Percentiles rank a stretch among this genome's conserved stretches.
Evolutionary conservation across 805 yeast species (phyloP).

Genomic region (Saturnispora sekii): DNA sequence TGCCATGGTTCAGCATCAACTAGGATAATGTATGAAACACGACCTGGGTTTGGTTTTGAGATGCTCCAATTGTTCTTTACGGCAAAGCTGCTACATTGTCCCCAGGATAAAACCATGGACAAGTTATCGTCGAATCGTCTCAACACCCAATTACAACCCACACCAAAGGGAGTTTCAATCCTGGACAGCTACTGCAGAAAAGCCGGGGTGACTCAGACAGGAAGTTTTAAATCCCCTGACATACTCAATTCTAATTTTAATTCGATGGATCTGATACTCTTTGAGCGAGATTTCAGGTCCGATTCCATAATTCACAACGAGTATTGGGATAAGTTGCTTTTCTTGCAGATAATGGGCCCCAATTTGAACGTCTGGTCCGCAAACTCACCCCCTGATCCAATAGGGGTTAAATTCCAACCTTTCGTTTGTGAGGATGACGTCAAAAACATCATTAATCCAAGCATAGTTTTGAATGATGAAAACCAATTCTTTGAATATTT

Average conservation of each 20-base stretch:
- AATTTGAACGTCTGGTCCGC: conserved; percentile 65
- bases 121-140: conserved; percentile 31
- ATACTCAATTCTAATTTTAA: conserved; percentile 46
- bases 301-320: conserved; percentile 55
- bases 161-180: conserved; percentile 81
- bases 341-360: conserved; percentile 51
- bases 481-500: conserved; percentile 17
- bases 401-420: conserved; percentile 17
- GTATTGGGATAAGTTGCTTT: conserved; percentile 55
- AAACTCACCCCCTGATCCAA: conserved; percentile 37
- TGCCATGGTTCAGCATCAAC: conserved; percentile 43
- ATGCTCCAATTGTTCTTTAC: conserved; percentile 44
- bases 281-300: conserved; percentile 53
- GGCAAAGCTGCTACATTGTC: conserved; percentile 62
- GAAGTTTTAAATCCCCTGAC: conserved; percentile 22
- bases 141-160: conserved; percentile 52
- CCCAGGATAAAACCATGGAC: conserved; percentile 58
- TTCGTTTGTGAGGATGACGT: background rate
- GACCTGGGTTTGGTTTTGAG: conserved; percentile 35
- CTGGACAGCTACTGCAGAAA: conserved; percentile 50
- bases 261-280: conserved; percentile 57
- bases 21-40: conserved; percentile 45
- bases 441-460: conserved; percentile 2
- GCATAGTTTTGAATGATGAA: conserved; percentile 9
- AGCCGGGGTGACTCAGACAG: conserved; percentile 30